A percentile compares a stretch with the other conserved stretches of the same genome.
These are phyloP conservation scores for Symbiodinium pilosum DNA, from an alignment of 73 alveolate species.

Conservation along the genomic window DNA sequence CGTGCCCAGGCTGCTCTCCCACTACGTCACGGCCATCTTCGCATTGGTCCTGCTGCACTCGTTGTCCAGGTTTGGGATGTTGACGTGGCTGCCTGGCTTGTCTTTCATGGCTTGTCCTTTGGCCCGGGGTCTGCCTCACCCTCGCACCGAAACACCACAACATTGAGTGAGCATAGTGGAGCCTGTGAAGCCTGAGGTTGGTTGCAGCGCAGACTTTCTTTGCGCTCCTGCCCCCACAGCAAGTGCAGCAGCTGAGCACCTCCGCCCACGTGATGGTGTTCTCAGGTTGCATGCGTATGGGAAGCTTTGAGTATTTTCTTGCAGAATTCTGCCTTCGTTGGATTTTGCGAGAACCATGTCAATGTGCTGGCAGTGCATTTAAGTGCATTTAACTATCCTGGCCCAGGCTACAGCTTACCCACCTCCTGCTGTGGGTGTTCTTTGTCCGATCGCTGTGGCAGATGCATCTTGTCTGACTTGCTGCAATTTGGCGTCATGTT, in stretches of 20 bases:
- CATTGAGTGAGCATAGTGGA: background rate
- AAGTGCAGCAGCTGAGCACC: constrained; percentile 16
- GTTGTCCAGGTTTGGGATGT: constrained; percentile 37
- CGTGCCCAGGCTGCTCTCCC: constrained; percentile 29
- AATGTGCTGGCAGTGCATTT: no score
- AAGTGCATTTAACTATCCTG: background rate
- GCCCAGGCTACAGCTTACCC: constrained; percentile 35
- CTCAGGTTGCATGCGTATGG: background rate
- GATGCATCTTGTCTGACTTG: constrained; percentile 16
- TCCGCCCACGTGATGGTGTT: constrained; percentile 28
- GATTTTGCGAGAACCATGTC: background rate
- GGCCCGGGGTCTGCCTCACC: background rate
- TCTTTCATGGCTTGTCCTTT: background rate
- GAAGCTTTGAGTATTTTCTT: background rate
- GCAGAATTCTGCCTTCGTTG: background rate
- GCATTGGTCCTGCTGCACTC: constrained; percentile 13
- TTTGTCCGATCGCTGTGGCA: constrained; percentile 71
- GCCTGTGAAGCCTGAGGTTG: background rate
- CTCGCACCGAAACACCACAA: background rate
- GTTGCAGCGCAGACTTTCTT: constrained; percentile 38
- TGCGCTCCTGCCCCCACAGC: constrained; percentile 47
- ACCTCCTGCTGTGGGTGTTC: constrained; percentile 68
- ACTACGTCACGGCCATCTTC: constrained; percentile 39
- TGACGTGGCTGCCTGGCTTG: constrained; percentile 25
- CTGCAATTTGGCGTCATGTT: no score